Evolutionary conservation across 495 filamentous ascomycete genomes (phyloP), one percentile per base, ranked within the genome.

Genomic region (Penicillium robsamsonii): DNA sequence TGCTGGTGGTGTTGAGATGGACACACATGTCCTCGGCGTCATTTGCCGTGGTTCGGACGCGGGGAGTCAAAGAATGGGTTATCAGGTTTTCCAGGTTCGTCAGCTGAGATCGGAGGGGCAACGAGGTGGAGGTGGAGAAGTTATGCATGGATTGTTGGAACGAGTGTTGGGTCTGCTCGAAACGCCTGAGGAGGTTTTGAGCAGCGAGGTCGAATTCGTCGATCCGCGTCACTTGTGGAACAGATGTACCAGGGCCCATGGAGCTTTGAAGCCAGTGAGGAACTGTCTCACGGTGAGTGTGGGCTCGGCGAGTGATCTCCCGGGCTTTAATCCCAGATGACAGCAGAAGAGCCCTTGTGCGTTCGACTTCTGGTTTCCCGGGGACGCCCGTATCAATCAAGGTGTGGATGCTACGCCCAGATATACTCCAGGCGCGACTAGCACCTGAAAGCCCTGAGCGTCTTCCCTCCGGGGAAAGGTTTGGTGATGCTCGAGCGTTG

Each of bases 311-410:
- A 38, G 78, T 76, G 54, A 96, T 88, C 63, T 91, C 89, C 57
- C 84, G 82, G 1, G 92, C 92, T 70, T 93, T 93, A 67, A 96
- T 85, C 43, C 91, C 92, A 0, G 90, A 87, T 55, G 86, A 89
- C 31, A 96, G 76, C 27, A 96, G 81, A 1, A 95, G 77, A 2
- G 91, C 81, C 51, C 82, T 78, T 3, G 88, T 80, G 40, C 90
- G 84, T 48, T 88, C 89, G 18, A 94, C 80, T 61, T 96, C 91
- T 12, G 81, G 79, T 57, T 82, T 84, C 33, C 64, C 64, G 10
- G 72, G 68, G 0, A 77, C 60, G 11, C 70, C 70, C 5, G 51
- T 63, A 40, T 74, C 71, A 13, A 68, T 62, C 1, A 67, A 71
- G 20, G 60, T 68, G 15, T 73, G 68, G 10, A 79, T 56, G 47